Evolutionary conservation across 1,284 basidiomycete genomes (phyloP).

Genomic region (Hypsizygus ulmarius): DNA sequence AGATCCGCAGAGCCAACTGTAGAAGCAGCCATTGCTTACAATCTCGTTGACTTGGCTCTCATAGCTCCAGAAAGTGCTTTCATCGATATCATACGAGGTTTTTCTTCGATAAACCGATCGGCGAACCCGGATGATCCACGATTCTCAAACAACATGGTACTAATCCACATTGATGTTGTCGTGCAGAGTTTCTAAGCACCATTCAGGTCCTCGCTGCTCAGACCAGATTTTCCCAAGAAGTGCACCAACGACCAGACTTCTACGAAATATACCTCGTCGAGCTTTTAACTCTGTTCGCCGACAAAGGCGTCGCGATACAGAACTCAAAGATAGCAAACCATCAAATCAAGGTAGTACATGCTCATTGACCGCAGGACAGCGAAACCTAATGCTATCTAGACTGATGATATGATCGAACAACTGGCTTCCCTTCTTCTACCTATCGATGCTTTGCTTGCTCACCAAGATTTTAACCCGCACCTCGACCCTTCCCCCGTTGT

Average conservation of each 20-base stretch:
- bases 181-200: conserved; percentile 4
- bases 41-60: conserved; percentile 87
- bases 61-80: conserved; percentile 78
- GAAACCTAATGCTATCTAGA: conserved; percentile 41
- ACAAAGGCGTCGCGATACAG: conserved; percentile 91
- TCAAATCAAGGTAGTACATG: conserved; percentile 54
- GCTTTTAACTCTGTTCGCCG: conserved; percentile 82
- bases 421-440: conserved; percentile 85
- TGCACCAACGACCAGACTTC: conserved; percentile 69
- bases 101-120: conserved; percentile 84
- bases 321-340: conserved; percentile 67
- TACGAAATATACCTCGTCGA: conserved; percentile 84
- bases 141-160: conserved; percentile 82
- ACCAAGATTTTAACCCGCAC: conserved; percentile 71
- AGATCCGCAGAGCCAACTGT: conserved; percentile 81
- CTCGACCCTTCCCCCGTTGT: conserved; percentile 57
- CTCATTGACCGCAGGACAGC: not conserved
- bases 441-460: conserved; percentile 86
- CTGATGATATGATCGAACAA: conserved; percentile 83
- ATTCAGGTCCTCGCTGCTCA: conserved; percentile 80
- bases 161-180: conserved; percentile 6
- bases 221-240: conserved; percentile 80
- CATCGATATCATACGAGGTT: conserved; percentile 80
- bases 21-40: conserved; percentile 89
- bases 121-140: conserved; percentile 83